Evolutionary conservation across 805 yeast genomes (phyloP), one percentile per base, ranked within the genome.

Genomic region (Candida chilensis): DNA sequence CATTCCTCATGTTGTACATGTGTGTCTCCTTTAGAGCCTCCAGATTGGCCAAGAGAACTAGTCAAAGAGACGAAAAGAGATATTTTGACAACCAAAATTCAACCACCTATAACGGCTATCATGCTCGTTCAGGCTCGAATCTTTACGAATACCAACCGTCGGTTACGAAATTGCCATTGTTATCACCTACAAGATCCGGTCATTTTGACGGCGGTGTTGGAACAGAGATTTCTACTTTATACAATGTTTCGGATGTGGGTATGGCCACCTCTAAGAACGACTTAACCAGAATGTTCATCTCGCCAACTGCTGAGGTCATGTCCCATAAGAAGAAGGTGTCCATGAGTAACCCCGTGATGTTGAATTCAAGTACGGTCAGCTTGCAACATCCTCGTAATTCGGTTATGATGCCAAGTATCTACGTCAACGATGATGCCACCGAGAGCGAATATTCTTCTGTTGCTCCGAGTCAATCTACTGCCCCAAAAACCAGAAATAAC

Each of bases 231-330:
- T 54, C 62, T 7, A 53, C 60, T 12, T 48, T 60, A 17, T 56
- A 52, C 37, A 48, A 45, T 28, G 47, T 54, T 10, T 60, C 54
- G 13, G 37, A 38, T 9, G 18, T 14, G 5, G 57, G 44, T 11
- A 40, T 40, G 10, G 48, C 57, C 13, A 49, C 64, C 0, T 40
- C 60, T 9, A 54, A 55, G 34, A 54, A 57, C 32, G 71, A 64
- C 36, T 51, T 59, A 40, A 63, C 70, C 22, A 58, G 48, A 31
- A 64, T 78, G 69, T 84, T 79, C 51, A 71, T 82, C 31, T 82
- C 92, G 3, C 94, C 94, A 20, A 84, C 94, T 1, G 78, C 77
- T 12, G 86, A 81, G 43, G 79, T 78, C 12, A 69, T 77, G 71
- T 60, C 61, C 33, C 68, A 66, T 41, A 61, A 55, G 41, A 52